phyloP scores from a whole-genome alignment of 2,329 filamentous ascomycete genomes.

The Penicillium freii region DNA sequence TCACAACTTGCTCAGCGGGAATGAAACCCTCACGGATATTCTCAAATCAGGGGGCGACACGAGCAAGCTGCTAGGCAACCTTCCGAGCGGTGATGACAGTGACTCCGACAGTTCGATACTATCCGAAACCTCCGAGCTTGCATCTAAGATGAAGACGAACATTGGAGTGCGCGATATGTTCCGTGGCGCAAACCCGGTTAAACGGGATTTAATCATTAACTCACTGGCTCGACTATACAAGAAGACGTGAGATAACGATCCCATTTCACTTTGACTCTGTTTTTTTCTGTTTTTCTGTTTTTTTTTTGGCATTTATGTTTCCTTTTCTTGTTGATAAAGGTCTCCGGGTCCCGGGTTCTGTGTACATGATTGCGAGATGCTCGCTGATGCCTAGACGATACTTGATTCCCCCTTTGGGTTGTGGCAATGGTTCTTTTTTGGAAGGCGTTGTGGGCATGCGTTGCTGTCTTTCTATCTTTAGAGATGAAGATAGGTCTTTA shows the following conservation, averaged over 20 bases:
- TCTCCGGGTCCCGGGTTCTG: not conserved
- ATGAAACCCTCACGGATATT: constrained; percentile 14
- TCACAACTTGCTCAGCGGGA: constrained; percentile 19
- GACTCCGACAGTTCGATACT: not conserved
- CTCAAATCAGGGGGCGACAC: constrained; percentile 4
- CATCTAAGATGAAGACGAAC: constrained; percentile 14
- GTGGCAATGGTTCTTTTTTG: not conserved
- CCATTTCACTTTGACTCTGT: not conserved
- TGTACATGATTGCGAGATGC: too few species aligned
- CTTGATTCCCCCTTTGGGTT: constrained; percentile 8
- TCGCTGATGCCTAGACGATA: constrained; percentile 1
- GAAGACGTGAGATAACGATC: not conserved
- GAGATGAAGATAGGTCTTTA: not conserved
- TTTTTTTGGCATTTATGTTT: not conserved
- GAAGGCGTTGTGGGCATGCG: not conserved
- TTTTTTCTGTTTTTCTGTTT: not conserved
- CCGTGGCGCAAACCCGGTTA: not conserved
- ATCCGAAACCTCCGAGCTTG: not conserved
- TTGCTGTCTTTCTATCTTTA: not conserved
- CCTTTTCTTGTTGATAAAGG: not conserved
- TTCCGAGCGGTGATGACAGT: constrained; percentile 1
- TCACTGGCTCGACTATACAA: not conserved
- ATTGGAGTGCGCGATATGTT: constrained; percentile 3
- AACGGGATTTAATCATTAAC: constrained; percentile 3
- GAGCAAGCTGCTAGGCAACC: constrained; percentile 6